These are phyloP conservation scores for Suhomyces atakaporum DNA, from an alignment of 1,139 yeast species.

Conservation along the genomic window DNA sequence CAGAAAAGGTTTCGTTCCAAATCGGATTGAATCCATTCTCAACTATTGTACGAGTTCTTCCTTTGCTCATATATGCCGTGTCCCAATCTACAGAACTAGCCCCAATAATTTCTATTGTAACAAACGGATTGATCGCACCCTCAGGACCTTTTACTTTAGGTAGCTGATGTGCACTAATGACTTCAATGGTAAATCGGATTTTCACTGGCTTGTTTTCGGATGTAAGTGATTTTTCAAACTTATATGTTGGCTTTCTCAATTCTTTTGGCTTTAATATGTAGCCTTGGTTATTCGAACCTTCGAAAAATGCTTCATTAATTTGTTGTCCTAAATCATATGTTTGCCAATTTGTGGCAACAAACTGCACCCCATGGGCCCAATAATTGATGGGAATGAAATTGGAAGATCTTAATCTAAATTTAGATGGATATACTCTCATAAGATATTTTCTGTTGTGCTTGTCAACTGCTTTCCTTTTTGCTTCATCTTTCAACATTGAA, in stretches of 20 bases:
- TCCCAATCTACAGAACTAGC: conserved; percentile 29
- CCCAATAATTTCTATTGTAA: conserved; percentile 59
- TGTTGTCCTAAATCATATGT: conserved; percentile 89
- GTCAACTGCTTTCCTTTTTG: conserved; percentile 52
- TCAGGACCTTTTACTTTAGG: conserved; percentile 59
- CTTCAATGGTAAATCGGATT: conserved; percentile 36
- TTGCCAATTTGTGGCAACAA: conserved; percentile 98
- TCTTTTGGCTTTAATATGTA: conserved; percentile 72
- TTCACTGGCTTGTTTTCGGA: conserved; percentile 6
- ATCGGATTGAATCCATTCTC: conserved; percentile 85
- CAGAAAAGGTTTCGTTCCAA: conserved; percentile 63
- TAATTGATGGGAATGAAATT: conserved; percentile 77
- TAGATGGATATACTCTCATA: conserved; percentile 88
- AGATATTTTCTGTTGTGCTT: conserved; percentile 77
- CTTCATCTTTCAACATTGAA: conserved; percentile 62
- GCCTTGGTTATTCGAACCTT: conserved; percentile 60
- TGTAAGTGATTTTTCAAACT: conserved; percentile 22
- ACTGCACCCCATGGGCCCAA: conserved; percentile 86
- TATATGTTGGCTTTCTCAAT: conserved; percentile 39
- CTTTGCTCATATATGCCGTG: conserved; percentile 14
- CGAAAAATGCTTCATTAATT: conserved; percentile 82
- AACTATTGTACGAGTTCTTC: conserved; percentile 39
- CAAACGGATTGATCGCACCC: conserved; percentile 55
- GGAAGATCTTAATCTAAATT: conserved; percentile 69
- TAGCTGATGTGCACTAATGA: conserved; percentile 84